Conservation (phyloP, 2,329 filamentous ascomycete species). For the Fusarium nelsonii region DNA sequence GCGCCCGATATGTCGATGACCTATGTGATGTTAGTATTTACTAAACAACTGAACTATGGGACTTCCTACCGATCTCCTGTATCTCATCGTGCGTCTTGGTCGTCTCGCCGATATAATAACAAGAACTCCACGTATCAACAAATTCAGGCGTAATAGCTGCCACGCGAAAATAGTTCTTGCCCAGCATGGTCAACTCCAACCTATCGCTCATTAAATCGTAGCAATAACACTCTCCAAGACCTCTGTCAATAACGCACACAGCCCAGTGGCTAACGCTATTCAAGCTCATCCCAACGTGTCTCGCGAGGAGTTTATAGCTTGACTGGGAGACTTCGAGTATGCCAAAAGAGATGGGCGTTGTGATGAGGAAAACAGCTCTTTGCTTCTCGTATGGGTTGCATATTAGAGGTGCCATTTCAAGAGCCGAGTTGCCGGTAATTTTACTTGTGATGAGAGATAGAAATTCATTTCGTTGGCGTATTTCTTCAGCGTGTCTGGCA, state of each 20-base stretch:
- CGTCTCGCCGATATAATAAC: constrained; percentile 46
- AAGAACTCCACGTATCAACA: constrained; percentile 45
- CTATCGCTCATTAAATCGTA: constrained; percentile 48
- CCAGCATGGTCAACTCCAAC: constrained; percentile 40
- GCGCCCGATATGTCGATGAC: constrained; percentile 29
- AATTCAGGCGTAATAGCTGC: constrained; percentile 38
- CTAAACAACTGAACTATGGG: fast-evolving
- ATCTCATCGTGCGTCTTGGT: constrained; percentile 45
- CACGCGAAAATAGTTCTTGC: constrained; percentile 45
- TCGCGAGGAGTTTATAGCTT: constrained; percentile 41
- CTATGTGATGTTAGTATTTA: constrained; percentile 9
- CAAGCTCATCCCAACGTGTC: constrained; percentile 44
- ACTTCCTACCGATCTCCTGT: constrained; percentile 38
- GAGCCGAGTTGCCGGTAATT: constrained; percentile 37
- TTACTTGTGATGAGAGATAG: constrained; percentile 32
- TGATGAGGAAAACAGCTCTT: constrained; percentile 44
- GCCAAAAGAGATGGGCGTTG: constrained; percentile 43
- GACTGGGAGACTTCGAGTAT: constrained; percentile 39
- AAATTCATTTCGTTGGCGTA: constrained; percentile 40
- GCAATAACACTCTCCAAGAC: constrained; percentile 38
- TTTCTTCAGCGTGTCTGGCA: constrained; percentile 25
- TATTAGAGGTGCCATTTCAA: constrained; percentile 39
- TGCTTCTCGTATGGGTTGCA: constrained; percentile 34
- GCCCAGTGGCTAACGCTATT: constrained; percentile 48
- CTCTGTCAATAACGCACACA: constrained; percentile 43